A percentile compares a stretch with the other conserved stretches of the same genome.
phyloP scores from a whole-genome alignment of 108 stramenopile genomes.

The Nitzschia sp. region DNA sequence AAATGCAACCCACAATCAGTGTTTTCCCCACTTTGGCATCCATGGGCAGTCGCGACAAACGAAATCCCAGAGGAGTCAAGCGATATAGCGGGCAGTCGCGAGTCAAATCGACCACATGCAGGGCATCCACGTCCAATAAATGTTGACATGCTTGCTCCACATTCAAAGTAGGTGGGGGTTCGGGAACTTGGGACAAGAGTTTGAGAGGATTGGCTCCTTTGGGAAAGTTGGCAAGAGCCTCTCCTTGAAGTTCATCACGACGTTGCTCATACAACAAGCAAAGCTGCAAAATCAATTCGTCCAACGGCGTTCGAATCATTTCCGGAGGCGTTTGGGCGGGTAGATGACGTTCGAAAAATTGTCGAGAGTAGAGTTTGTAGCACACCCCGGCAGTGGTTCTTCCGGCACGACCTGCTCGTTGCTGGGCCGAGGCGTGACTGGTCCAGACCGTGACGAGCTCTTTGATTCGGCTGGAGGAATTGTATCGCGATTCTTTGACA shows the following conservation, averaged over 20 bases:
- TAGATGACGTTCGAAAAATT: constrained; percentile 55
- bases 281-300: constrained; percentile 78
- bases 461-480: constrained; percentile 61
- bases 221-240: constrained; percentile 40
- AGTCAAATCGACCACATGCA: constrained; percentile 48
- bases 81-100: constrained; percentile 27
- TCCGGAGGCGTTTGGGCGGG: constrained; percentile 75
- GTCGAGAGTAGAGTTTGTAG: constrained; percentile 73
- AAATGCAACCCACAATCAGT: constrained; percentile 74
- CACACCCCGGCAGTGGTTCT: constrained; percentile 89
- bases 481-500: constrained; percentile 61
- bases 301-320: constrained; percentile 82
- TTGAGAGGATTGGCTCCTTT: constrained; percentile 50
- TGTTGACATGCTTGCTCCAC: constrained; percentile 58
- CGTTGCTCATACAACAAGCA: constrained; percentile 43
- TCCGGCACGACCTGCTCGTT: constrained; percentile 93
- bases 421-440: constrained; percentile 84
- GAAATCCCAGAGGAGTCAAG: constrained; percentile 88
- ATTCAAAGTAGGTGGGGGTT: constrained; percentile 78
- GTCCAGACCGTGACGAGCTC: constrained; percentile 79
- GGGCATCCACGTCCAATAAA: constrained; percentile 74
- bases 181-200: constrained; percentile 82
- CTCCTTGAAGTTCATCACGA: constrained; percentile 34
- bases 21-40: constrained; percentile 90
- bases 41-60: constrained; percentile 87